Percentiles rank a stretch among this genome's conserved stretches.
phyloP scores from a whole-genome alignment of 2,329 filamentous ascomycete species.

The Scedosporium apiospermum region DNA sequence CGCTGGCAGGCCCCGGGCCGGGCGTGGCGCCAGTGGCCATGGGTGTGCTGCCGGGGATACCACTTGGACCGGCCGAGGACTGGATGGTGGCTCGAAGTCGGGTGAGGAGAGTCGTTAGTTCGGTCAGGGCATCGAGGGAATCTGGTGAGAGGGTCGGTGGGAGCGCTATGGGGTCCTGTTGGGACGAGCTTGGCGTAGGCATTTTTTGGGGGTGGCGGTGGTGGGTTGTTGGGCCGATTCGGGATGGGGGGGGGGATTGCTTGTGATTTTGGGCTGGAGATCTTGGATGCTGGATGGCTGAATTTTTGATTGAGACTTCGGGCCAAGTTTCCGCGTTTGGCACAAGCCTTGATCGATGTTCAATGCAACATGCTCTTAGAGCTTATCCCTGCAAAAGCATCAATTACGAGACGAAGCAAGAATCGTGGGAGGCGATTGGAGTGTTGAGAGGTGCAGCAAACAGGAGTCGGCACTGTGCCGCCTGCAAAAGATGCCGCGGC shows the following conservation, averaged over 20 bases:
- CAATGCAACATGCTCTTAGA: background rate
- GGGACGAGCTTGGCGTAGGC: background rate
- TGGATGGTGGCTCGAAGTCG: constrained; percentile 52
- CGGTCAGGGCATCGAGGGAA: constrained; percentile 75
- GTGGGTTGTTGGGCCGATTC: constrained; percentile 1
- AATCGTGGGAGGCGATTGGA: background rate
- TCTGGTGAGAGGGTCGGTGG: constrained; percentile 65
- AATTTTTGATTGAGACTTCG: background rate
- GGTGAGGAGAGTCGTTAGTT: constrained; percentile 68
- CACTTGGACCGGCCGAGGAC: constrained; percentile 27
- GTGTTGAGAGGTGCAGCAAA: background rate
- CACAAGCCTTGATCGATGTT: background rate
- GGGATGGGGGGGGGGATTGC: background rate
- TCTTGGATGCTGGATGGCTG: background rate
- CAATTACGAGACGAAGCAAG: too few relatives aligned
- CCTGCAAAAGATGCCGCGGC: background rate
- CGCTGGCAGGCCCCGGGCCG: constrained; percentile 16
- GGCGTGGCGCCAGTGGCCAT: constrained; percentile 15
- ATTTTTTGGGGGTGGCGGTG: background rate
- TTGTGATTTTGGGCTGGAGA: background rate
- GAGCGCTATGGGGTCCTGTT: constrained; percentile 33
- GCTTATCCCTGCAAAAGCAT: background rate
- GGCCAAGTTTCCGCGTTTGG: background rate
- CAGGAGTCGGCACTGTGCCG: background rate
- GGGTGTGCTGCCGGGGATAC: constrained; percentile 21